Conservation (phyloP, 176 grass and related monocot species). For the Juncus inflexus region DNA sequence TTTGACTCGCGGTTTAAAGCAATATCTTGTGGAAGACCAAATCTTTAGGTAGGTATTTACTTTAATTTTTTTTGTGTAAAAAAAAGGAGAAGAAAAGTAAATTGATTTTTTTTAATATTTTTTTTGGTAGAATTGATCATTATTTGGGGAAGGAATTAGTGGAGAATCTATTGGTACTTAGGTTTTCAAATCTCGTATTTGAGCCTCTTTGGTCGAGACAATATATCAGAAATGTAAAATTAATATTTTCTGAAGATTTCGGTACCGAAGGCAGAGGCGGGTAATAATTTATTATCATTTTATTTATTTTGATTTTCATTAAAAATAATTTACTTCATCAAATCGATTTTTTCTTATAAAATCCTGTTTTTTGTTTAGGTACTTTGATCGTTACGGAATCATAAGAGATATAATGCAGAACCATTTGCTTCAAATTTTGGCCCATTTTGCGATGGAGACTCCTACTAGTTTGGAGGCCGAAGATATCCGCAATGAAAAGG, state of each 20-base stretch:
- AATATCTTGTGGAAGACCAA: constrained; percentile 44
- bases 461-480: constrained; percentile 90
- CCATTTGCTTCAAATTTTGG: constrained; percentile 95
- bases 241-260: constrained; percentile 94
- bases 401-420: constrained; percentile 99
- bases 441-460: constrained; percentile 93
- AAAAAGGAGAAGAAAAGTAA: constrained; percentile 1
- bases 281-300: constrained; percentile 33
- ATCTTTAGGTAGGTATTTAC: constrained; percentile 62
- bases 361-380: constrained; percentile 43
- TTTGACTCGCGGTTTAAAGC: constrained; percentile 78
- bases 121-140: constrained; percentile 66
- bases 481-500: constrained; percentile 98
- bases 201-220: constrained; percentile 97
- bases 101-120: constrained; percentile 12
- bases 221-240: constrained; percentile 82
- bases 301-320: constrained; percentile 1
- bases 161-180: constrained; percentile 82
- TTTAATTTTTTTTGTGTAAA: too few relatives aligned
- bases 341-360: neutral
- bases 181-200: constrained; percentile 96
- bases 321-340: neutral
- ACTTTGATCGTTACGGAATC: constrained; percentile 89
- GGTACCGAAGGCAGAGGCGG: constrained; percentile 90
- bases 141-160: constrained; percentile 91